Evolutionary conservation across 805 yeast species (phyloP), one percentile per base, ranked within the genome.

Genomic region (Yamadazyma takamatsuzukensis): DNA sequence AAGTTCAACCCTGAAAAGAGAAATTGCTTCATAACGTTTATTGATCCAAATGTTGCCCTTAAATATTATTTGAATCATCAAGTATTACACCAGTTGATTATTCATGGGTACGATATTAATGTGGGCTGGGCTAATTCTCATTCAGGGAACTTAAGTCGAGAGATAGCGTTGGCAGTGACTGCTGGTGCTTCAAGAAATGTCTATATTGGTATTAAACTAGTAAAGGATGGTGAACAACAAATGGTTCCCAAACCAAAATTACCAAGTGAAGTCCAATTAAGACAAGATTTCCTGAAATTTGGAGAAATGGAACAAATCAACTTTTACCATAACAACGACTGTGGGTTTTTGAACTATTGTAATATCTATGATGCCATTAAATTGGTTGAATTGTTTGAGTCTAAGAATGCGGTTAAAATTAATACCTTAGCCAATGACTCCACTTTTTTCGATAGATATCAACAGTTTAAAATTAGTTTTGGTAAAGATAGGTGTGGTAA

Each of bases 401-500:
- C 40, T 17, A 37, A 43, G 14, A 40, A 44, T 23, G 51, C 43
- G 3, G 49, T 57, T 3, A 51, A 52, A 14, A 59, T 71, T 23
- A 68, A 67, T 32, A 55, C 49, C 11, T 53, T 59, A 6, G 72
- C 58, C n/a, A 45, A 47, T 9, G 57, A 55, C 5, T 34, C 34
- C 3, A 41, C 41, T 17, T 53, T 64, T 32, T 64, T 50, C 37
- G 56, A 67, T 19, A 69, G 68, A 43, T 83, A 83, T 47, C 47
- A 47, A 25, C 61, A 67, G 4, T 74, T 77, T 45, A 76, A 77
- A 39, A 76, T 83, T 27, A 73, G 76, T 30, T 83, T 71, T 56
- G 94, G 87, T 28, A 80, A 80, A 47, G 94, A 83, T 56, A 68
- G 94, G 50, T 83, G 94, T 61, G 94, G 83, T 3, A 82, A 82